Conservation (phyloP, 176 grass and related monocot genomes). For the Elaeis guineensis region DNA sequence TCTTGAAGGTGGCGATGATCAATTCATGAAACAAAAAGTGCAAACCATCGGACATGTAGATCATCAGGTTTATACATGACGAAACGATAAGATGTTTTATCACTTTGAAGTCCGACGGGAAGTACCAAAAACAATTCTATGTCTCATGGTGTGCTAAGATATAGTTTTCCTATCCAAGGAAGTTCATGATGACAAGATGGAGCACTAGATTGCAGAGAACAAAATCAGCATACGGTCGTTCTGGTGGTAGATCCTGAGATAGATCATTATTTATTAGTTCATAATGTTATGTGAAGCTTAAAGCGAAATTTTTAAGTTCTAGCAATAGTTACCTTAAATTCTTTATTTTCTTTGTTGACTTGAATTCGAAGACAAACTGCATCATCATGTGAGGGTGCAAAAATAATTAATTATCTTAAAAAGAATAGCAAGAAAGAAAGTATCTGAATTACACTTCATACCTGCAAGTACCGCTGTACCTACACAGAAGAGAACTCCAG, state of each 20-base stretch:
- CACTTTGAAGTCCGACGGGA: too few relatives aligned
- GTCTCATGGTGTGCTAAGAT: too few relatives aligned
- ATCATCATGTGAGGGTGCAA: too few relatives aligned
- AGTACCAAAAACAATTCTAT: too few relatives aligned
- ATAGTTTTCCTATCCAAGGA: constrained; percentile 46
- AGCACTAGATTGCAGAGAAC: constrained; percentile 83
- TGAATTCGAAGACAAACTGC: constrained; percentile 96
- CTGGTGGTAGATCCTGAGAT: constrained; percentile 66
- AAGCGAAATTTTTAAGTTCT: not conserved
- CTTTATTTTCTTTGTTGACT: constrained; percentile 98
- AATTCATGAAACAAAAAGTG: too few relatives aligned
- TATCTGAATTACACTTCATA: not conserved
- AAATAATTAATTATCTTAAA: too few relatives aligned
- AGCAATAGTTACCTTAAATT: constrained; percentile 60
- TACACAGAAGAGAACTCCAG: constrained; percentile 70
- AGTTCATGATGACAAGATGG: constrained; percentile 90
- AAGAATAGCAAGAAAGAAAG: too few relatives aligned
- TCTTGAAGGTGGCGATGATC: too few relatives aligned
- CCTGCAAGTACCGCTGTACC: constrained; percentile 90
- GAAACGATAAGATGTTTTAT: too few relatives aligned
- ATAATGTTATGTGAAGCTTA: not conserved
- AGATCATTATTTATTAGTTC: not conserved
- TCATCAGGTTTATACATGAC: too few relatives aligned
- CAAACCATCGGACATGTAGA: too few relatives aligned
- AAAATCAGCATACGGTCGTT: constrained; percentile 82